Conservation (phyloP, 2,329 filamentous ascomycete species). For the Aspergillus vadensis region DNA sequence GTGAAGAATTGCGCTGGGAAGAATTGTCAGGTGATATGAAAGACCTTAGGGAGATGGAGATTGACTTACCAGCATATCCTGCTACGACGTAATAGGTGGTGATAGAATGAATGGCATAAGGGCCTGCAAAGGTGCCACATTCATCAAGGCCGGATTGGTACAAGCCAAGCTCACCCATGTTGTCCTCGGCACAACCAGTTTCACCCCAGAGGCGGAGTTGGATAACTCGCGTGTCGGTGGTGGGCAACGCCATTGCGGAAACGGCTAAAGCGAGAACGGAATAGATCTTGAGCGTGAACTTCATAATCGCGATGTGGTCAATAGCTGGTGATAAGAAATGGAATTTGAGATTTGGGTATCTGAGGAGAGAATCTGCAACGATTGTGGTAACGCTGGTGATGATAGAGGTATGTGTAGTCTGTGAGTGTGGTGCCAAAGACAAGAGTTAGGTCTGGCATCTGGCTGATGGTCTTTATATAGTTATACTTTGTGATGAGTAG, state of each 20-base stretch:
- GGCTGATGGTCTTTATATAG: neutral
- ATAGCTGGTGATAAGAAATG: neutral
- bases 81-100: constrained; percentile 15
- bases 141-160: constrained; percentile 19
- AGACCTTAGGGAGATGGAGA: neutral
- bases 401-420: neutral
- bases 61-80: constrained; percentile 6
- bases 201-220: constrained; percentile 23
- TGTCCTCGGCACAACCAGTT: constrained; percentile 16
- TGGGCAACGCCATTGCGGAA: constrained; percentile 13
- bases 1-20: neutral
- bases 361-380: neutral
- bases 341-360: too few relatives aligned
- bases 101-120: constrained; percentile 14
- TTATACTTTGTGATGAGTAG: too few relatives aligned
- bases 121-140: constrained; percentile 13
- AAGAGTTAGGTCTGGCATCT: neutral
- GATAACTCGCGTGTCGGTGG: constrained; percentile 15
- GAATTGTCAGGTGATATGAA: too few relatives aligned
- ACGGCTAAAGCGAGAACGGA: constrained; percentile 10
- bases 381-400: neutral
- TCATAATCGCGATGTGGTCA: neutral
- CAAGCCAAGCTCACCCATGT: constrained; percentile 22
- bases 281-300: constrained; percentile 11
- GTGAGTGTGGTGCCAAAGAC: too few relatives aligned